Conservation (phyloP, 805 yeast genomes). For the Candida ipomoeae region DNA sequence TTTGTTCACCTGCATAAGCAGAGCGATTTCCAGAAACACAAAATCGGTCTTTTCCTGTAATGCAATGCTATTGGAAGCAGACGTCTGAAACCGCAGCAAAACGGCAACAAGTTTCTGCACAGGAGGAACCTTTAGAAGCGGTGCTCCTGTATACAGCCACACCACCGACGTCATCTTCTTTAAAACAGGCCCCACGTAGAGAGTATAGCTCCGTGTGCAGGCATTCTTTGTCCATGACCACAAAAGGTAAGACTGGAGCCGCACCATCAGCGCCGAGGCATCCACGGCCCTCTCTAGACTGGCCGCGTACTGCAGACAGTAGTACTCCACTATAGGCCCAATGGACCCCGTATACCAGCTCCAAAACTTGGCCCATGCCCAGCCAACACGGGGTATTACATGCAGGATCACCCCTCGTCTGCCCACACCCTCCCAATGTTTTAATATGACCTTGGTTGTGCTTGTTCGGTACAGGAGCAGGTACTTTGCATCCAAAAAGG, state of each 20-base stretch:
- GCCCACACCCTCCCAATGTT: neutral
- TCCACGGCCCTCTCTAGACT: slow-evolving; percentile 9
- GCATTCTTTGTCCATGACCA: neutral
- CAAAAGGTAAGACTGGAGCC: slow-evolving; percentile 2
- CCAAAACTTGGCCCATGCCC: neutral
- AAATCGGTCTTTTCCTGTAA: slow-evolving; percentile 16
- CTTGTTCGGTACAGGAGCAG: slow-evolving; percentile 5
- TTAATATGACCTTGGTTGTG: neutral
- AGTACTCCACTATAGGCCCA: slow-evolving; percentile 12
- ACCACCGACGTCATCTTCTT: neutral
- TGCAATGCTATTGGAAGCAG: slow-evolving; percentile 4
- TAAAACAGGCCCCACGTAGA: slow-evolving; percentile 1
- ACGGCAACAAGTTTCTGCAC: neutral
- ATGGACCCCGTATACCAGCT: slow-evolving; percentile 6
- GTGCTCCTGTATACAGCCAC: neutral
- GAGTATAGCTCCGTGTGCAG: neutral
- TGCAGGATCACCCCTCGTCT: neutral
- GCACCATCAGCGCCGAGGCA: neutral
- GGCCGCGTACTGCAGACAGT: slow-evolving; percentile 9
- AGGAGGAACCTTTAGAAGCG: neutral
- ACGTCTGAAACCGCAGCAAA: slow-evolving; percentile 5
- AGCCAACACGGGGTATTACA: neutral
- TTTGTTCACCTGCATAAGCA: slow-evolving; percentile 5
- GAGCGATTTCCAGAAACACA: slow-evolving; percentile 10
- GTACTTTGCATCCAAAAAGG: slow-evolving; percentile 5